Conservation (phyloP, 2,329 filamentous ascomycete genomes). For the Penicillium olsonii region DNA sequence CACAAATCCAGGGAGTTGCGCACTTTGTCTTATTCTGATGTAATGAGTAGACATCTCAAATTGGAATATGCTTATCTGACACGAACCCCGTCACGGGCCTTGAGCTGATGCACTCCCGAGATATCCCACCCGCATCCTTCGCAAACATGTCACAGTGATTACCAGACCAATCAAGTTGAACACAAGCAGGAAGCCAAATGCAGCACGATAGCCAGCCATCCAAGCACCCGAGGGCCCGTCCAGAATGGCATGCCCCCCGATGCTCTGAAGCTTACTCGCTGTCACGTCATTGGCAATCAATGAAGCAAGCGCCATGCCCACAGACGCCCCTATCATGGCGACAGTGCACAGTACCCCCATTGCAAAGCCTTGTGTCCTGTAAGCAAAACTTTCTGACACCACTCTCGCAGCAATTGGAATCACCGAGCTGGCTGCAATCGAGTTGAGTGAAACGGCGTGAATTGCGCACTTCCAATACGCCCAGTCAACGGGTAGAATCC, state of each 20-base stretch:
- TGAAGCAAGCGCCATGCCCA: conserved; percentile 3
- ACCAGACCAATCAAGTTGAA: not conserved
- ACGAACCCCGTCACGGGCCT: not conserved
- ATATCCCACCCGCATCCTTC: conserved; percentile 6
- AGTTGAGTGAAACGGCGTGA: not conserved
- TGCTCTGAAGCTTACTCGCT: not conserved
- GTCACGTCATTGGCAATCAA: conserved; percentile 6
- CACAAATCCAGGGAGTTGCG: too few species aligned
- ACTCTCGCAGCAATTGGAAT: conserved; percentile 2
- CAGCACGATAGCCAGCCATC: conserved; percentile 6
- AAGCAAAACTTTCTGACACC: not conserved
- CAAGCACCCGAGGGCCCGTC: not conserved
- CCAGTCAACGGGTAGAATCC: not conserved
- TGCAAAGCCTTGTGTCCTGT: conserved; percentile 1
- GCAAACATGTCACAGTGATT: not conserved
- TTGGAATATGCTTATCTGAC: too few species aligned
- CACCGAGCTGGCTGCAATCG: not conserved
- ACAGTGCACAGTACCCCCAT: conserved; percentile 8
- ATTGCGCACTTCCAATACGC: conserved; percentile 2
- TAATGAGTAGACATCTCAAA: too few species aligned
- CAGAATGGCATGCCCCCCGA: not conserved
- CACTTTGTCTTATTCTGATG: not conserved
- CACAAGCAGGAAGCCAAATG: conserved; percentile 8
- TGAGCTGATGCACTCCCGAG: not conserved
- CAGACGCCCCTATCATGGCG: conserved; percentile 6